Evolutionary conservation across 192 early-diverging fungal genomes (phyloP), one percentile per base, ranked within the genome.

Genomic region (Lunasporangiospora selenospora): DNA sequence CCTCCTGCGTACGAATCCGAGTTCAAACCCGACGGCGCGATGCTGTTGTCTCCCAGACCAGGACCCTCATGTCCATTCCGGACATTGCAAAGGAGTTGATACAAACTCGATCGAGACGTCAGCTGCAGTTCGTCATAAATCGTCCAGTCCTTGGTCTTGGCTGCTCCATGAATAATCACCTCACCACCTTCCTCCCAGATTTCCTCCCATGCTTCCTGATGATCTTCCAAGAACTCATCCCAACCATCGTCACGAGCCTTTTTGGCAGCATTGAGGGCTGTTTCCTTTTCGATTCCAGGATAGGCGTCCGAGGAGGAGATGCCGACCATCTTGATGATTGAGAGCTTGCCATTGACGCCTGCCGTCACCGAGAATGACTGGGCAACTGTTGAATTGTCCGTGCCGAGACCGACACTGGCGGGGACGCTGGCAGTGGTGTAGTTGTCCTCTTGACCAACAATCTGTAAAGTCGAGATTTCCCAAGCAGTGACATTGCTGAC

Each of bases 271-370:
- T 40, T 42, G 6, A 75, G 50, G 29, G 71, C 71, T 5, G 53
- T 75, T 5, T 44, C 37, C 27, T 42, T 53, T 33, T 75, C 71
- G 3, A 43, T 47, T 6, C 50, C 56, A 19, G 29, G 27, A 29
- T 65, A 75, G 23, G 71, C 71, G 54, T 75, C 71, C 0, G 71
- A 75, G 18, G 71, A 75, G 5, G 71, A 55, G 26, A 75, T 75
- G 34, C 71, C 71, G 0, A 75, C 62, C 5, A 50, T 55, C 53
- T 75, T 75, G 53, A 65, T 53, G 3, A 75, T 56, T 6, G 62
- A 42, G 13, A 75, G 16, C 9, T 32, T 39, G 7, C 62, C 55
- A 29, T 15, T 32, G 34, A 43, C 24, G 9, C 49, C 27, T 23
- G 23, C 55, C 16, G 43, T 59, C 4, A 75, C 34, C 13, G 62